Base-by-base conservation (phyloP, 2,329 filamentous ascomycete species). In the Albifimbria verrucaria region DNA sequence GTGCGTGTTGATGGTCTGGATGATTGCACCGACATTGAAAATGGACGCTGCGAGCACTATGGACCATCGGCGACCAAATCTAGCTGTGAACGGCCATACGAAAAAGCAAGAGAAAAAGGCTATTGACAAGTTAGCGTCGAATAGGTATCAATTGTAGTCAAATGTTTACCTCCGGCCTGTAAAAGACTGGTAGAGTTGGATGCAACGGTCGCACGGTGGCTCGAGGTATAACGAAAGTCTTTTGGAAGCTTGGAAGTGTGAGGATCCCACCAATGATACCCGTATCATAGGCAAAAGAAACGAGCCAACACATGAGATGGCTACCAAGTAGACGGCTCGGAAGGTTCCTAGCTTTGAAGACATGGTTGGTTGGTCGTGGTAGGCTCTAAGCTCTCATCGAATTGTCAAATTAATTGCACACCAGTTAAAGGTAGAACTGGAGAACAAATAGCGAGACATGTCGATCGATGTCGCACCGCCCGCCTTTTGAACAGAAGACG, bases 71-170 rank as follows among this genome's bases (percentile, higher is more conserved):
- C 74, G 72, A 32, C 74, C 74, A 52, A 65, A 72, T 7, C 64
- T 62, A 9, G 71, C 68, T 5, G 72, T 76, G 53, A 77, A 71
- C 2, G 72, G 73, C 69, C 71, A 75, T 22, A 73, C 63, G 56
- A 73, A 72, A 59, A 75, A 72, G 51, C 72, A 75, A 2, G 71
- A 64, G 54, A 75, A 71, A 61, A 75, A 75, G 22, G 72, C 71
- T 73, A 42, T 20, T 4, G 12, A 15, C 15, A 7, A 25, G 17
- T 48, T 12, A 51, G 42, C 18, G 48, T 23, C 49, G 45, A 15
- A 48, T 46, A 49, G 36, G n/a, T 22, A 22, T 18, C 18, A 12
- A 23, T 9, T 22, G 10, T 18, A 4, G 25, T 43, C 18, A 25
- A 7, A 17, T 50, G 17, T 6, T 25, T 25, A 72, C 71, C 72